Evolutionary conservation across 768 basidiomycete genomes (phyloP), one percentile per base, ranked within the genome.

Genomic region (Lactarius vividus): DNA sequence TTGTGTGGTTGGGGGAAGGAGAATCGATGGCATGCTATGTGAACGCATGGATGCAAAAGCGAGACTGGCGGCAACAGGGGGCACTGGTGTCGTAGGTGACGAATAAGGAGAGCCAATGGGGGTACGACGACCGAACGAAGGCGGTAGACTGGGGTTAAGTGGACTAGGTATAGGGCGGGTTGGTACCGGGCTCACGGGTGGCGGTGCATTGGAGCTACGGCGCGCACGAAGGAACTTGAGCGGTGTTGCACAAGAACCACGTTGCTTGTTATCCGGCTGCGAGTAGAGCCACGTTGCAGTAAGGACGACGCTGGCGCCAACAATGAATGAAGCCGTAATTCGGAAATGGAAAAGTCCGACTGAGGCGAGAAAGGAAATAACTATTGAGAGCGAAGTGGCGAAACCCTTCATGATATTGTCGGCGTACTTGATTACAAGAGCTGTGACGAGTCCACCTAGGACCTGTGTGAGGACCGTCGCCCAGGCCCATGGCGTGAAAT

Each of bases 361-460:
- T 5, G 92, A 94, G 2, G 91, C 94, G 63, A 95, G 81, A 85
- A 97, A 98, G 29, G 94, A 95, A 67, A 98, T 86, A 73, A 98
- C 88, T 75, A 98, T 98, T 77, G 89, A 91, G 67, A 98, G 81
- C 69, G 89, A 92, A 4, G 96, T 98, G 13, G 96, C 96, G 73
- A 98, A 98, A 39, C 96, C 96, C 77, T 95, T 94, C 75, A 91
- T 81, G 69, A 90, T 91, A 76, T 95, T 96, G 75, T 93, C 92
- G 56, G 91, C 88, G 75, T 96, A 95, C 74, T 95, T 92, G 83
- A 96, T 96, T 44, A 96, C 95, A 76, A 96, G 79, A 2, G 95
- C 95, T 6, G 95, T 97, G 70, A 97, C 80, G 59, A 97, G 79
- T 1, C 95, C 95, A n/a, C 95, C 95, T 26, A 96, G 75, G 4